phyloP scores from a whole-genome alignment of 1,139 yeast genomes.

The Hansenula anomala region DNA sequence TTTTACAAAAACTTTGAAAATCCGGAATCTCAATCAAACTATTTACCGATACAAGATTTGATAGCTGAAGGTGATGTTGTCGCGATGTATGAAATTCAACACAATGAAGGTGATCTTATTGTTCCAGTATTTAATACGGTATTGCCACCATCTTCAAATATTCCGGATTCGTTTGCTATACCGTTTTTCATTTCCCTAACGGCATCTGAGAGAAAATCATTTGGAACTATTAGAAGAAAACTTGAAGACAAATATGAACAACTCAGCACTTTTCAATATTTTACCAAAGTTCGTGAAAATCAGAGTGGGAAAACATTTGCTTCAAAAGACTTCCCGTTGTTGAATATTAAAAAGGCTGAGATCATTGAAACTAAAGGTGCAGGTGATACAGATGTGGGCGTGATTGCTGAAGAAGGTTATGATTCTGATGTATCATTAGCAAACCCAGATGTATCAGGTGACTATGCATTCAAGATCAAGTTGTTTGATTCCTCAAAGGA shows the following conservation, averaged over 20 bases:
- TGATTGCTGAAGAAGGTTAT: conserved; percentile 27
- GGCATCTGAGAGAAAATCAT: conserved; percentile 43
- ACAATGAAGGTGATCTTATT: conserved; percentile 38
- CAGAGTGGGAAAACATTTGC: conserved; percentile 7
- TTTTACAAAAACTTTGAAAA: conserved; percentile 71
- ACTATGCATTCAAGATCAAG: conserved; percentile 48
- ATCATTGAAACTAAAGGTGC: not conserved
- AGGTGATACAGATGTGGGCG: not conserved
- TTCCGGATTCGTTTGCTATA: conserved; percentile 50
- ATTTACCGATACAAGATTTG: conserved; percentile 65
- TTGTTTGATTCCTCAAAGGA: conserved; percentile 26
- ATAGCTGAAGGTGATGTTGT: conserved; percentile 61
- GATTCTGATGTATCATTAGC: conserved; percentile 49
- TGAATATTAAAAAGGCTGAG: conserved; percentile 4
- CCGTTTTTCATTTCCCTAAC: conserved; percentile 69
- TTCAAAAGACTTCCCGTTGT: conserved; percentile 16
- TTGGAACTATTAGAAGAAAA: conserved; percentile 52
- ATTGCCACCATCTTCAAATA: conserved; percentile 33
- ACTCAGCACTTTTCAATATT: conserved; percentile 31
- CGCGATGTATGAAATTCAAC: conserved; percentile 62
- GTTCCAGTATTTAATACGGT: conserved; percentile 66
- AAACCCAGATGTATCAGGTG: conserved; percentile 45
- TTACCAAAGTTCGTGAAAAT: conserved; percentile 17
- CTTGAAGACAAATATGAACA: conserved; percentile 41
- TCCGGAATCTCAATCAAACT: conserved; percentile 48